A percentile compares a stretch with the other conserved stretches of the same genome.
Conservation (phyloP, 148 eudicot genomes). For the Vaccinium darrowii region DNA sequence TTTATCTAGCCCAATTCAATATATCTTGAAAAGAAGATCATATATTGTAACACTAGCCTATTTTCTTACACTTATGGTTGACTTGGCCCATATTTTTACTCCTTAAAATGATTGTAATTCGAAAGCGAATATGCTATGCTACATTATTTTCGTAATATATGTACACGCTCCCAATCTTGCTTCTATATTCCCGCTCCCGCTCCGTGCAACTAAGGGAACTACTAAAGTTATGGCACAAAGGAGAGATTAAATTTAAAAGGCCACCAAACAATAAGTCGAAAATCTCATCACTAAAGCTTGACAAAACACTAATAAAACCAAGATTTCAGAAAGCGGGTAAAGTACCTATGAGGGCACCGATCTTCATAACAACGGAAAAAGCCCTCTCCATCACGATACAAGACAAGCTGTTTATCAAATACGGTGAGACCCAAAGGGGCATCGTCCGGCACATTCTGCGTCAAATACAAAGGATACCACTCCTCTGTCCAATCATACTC, state of each 20-base stretch:
- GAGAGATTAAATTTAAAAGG: neutral
- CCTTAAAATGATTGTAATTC: too few relatives aligned
- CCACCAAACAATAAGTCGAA: neutral
- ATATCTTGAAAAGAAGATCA: too few relatives aligned
- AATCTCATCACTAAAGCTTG: neutral
- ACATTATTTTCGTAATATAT: too few relatives aligned
- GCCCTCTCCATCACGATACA: conserved; percentile 67
- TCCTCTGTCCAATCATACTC: conserved; percentile 90
- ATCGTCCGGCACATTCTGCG: conserved; percentile 77
- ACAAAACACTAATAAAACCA: neutral
- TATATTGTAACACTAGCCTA: too few relatives aligned
- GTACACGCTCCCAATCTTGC: too few relatives aligned
- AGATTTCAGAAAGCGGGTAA: neutral
- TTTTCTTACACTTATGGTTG: too few relatives aligned
- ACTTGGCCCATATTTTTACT: too few relatives aligned
- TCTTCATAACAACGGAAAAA: conserved; percentile 69
- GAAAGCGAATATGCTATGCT: too few relatives aligned
- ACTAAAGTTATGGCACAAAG: too few relatives aligned
- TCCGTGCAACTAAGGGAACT: too few relatives aligned
- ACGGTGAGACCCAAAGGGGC: conserved; percentile 93
- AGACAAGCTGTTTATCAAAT: conserved; percentile 74
- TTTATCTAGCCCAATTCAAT: too few relatives aligned
- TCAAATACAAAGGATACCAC: conserved; percentile 89
- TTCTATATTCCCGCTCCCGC: too few relatives aligned
- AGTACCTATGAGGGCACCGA: conserved; percentile 94